These are phyloP conservation scores for Quercus dentata DNA, from an alignment of 306 rosid genomes.

Conservation along the genomic window DNA sequence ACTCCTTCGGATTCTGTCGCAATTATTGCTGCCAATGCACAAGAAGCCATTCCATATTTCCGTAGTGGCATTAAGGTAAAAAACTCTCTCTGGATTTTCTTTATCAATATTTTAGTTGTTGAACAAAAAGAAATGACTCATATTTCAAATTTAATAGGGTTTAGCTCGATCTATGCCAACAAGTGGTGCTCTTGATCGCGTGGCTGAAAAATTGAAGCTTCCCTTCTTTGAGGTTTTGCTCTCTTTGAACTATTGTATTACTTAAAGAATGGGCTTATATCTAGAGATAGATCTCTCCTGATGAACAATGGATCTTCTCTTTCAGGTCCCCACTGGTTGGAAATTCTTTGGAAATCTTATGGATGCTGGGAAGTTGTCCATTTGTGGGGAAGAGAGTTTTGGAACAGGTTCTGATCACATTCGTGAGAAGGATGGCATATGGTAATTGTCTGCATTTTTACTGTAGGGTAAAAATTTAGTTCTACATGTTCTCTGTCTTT, in stretches of 20 bases:
- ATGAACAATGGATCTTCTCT: conserved; percentile 19
- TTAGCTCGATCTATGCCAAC: conserved; percentile 99
- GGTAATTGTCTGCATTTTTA: conserved; percentile 50
- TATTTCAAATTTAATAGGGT: conserved; percentile 53
- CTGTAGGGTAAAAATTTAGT: neutral
- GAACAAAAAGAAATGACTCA: conserved; percentile 9
- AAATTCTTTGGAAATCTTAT: conserved; percentile 97
- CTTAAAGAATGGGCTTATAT: conserved; percentile 21
- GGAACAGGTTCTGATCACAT: conserved; percentile 99
- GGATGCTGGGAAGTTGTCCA: conserved; percentile 93
- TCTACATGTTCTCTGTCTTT: neutral
- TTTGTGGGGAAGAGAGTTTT: conserved; percentile 98
- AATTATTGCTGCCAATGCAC: conserved; percentile 92
- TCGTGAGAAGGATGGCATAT: conserved; percentile 98
- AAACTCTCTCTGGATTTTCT: conserved; percentile 9
- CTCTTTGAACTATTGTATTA: neutral
- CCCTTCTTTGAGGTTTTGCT: conserved; percentile 82
- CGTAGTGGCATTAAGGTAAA: conserved; percentile 65
- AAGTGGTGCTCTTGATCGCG: conserved; percentile 89
- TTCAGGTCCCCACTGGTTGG: conserved; percentile 98
- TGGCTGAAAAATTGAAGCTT: conserved; percentile 82
- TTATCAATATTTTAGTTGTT: neutral
- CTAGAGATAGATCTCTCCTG: conserved; percentile 12
- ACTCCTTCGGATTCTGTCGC: conserved; percentile 99
- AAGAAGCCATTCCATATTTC: conserved; percentile 86